Evolutionary conservation across 192 early-diverging fungal species (phyloP).

Genomic region (Radiomyces spectabilis): DNA sequence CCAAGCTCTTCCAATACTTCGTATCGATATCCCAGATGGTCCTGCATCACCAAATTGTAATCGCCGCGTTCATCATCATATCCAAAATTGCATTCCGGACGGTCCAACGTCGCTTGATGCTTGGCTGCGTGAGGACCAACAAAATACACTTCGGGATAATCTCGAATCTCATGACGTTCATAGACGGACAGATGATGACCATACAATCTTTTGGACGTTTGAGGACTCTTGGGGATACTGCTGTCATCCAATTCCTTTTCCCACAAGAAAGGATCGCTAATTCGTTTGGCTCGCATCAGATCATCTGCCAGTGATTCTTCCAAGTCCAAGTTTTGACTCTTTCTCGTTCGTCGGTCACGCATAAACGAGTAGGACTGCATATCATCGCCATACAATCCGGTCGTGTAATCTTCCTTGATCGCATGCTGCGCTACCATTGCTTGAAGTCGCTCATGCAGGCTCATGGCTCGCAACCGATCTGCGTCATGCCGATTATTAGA

Average conservation of each 20-base stretch:
- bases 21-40: conserved; percentile 90
- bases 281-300: neutral
- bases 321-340: conserved; percentile 5
- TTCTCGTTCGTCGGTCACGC: conserved; percentile 1
- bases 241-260: neutral
- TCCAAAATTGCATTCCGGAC: conserved; percentile 50
- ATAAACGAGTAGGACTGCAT: neutral
- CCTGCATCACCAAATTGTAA: conserved; percentile 76
- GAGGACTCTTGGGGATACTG: conserved; percentile 34
- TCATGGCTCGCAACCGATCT: conserved; percentile 8
- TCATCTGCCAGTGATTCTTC: neutral
- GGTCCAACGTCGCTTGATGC: conserved; percentile 50
- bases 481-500: neutral
- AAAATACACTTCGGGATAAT: conserved; percentile 81
- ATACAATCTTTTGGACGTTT: conserved; percentile 57
- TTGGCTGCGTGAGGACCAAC: conserved; percentile 70
- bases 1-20: conserved; percentile 88
- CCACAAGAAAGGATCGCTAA: neutral
- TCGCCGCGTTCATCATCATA: conserved; percentile 94
- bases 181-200: conserved; percentile 71
- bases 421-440: conserved; percentile 24
- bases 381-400: neutral
- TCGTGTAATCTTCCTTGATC: conserved; percentile 1
- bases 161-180: conserved; percentile 83
- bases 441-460: conserved; percentile 13